Conservation (phyloP, 345 rosid species). For the Arabidopsis arenosa region DNA sequence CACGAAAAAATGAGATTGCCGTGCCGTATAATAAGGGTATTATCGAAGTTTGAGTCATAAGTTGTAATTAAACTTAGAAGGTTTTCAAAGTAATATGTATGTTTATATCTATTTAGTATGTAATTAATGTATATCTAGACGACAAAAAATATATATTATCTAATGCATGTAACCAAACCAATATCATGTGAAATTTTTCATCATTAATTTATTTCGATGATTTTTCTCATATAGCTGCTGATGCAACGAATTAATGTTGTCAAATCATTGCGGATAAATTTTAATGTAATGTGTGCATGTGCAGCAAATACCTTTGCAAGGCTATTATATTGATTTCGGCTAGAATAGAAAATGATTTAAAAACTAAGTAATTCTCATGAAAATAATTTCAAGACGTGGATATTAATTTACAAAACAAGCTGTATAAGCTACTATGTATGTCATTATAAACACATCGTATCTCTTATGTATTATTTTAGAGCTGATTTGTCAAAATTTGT, state of each 20-base stretch:
- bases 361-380: too few species aligned
- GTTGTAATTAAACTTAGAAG: background rate
- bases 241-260: background rate
- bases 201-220: background rate
- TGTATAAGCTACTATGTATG: background rate
- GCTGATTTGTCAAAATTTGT: too few species aligned
- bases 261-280: too few species aligned
- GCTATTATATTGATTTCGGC: background rate
- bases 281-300: too few species aligned
- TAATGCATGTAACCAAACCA: too few species aligned
- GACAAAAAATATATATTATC: too few species aligned
- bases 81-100: background rate
- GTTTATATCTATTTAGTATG: too few species aligned
- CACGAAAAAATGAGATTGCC: background rate
- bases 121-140: too few species aligned
- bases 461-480: background rate
- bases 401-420: too few species aligned
- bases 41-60: background rate
- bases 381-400: background rate
- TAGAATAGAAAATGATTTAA: too few species aligned
- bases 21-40: too few species aligned
- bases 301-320: background rate
- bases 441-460: background rate
- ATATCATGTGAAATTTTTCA: background rate
- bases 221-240: background rate